Evolutionary conservation across 495 filamentous ascomycete genomes (phyloP).

Genomic region (Acidiella bohemica): DNA sequence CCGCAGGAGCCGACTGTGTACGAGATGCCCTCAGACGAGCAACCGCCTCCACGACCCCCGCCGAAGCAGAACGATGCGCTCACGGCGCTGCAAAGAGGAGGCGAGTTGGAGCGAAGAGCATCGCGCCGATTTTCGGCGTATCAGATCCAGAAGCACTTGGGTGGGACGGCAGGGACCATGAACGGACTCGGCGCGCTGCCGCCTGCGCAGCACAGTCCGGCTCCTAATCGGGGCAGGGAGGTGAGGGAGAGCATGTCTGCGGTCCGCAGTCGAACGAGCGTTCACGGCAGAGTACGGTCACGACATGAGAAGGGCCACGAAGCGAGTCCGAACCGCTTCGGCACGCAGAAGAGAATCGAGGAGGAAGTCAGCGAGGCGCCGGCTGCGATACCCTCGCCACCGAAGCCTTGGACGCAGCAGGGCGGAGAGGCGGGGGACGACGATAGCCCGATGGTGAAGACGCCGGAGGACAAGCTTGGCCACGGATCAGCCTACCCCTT

Average conservation of each 20-base stretch:
- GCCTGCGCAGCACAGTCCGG: slow-evolving; percentile 62
- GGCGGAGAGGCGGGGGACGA: slow-evolving; percentile 20
- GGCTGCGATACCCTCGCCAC: slow-evolving; percentile 36
- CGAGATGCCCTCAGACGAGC: slow-evolving; percentile 36
- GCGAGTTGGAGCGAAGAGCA: slow-evolving; percentile 83
- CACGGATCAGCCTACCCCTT: slow-evolving; percentile 11
- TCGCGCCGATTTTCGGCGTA: slow-evolving; percentile 89
- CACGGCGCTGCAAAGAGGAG: slow-evolving; percentile 76
- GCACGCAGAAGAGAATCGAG: slow-evolving; percentile 46
- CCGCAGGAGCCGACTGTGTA: slow-evolving; percentile 22
- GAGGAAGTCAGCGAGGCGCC: slow-evolving; percentile 36
- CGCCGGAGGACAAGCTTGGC: slow-evolving; percentile 47
- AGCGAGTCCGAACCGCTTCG: slow-evolving; percentile 44
- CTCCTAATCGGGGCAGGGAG: slow-evolving; percentile 81
- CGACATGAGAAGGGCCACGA: slow-evolving; percentile 30
- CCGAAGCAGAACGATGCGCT: slow-evolving; percentile 81
- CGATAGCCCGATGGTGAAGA: slow-evolving; percentile 39
- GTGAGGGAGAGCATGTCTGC: slow-evolving; percentile 85
- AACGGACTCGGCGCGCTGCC: slow-evolving; percentile 79
- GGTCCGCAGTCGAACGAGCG: slow-evolving; percentile 63
- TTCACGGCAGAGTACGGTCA: slow-evolving; percentile 40
- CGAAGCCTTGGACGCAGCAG: slow-evolving; percentile 31
- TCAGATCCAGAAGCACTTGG: slow-evolving; percentile 87
- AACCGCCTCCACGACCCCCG: slow-evolving; percentile 45
- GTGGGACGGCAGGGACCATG: slow-evolving; percentile 46